Percentiles rank a stretch among this genome's conserved stretches.
Evolutionary conservation across 495 filamentous ascomycete genomes (phyloP).

Genomic region (Glarea lozoyensis): DNA sequence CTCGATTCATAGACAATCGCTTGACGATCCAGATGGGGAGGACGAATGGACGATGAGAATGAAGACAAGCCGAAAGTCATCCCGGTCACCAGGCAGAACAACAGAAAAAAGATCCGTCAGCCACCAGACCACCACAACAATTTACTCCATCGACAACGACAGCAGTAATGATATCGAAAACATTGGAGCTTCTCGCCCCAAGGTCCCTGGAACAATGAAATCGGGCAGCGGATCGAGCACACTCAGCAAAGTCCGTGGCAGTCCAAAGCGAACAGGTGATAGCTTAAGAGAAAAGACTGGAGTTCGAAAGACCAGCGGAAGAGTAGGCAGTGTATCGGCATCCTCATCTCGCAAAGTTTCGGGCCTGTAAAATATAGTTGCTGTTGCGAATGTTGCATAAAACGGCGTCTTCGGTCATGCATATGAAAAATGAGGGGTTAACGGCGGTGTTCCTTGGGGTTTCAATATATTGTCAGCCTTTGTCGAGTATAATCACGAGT

Average conservation of each 20-base stretch:
- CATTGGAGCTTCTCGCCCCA: constrained; percentile 43
- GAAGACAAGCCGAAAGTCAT: constrained; percentile 51
- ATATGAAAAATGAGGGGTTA: too few species aligned
- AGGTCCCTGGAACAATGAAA: constrained; percentile 52
- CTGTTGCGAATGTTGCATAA: too few species aligned
- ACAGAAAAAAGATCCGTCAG: constrained; percentile 48
- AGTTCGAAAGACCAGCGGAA: constrained; percentile 86
- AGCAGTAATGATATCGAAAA: constrained; percentile 47
- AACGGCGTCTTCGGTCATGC: too few species aligned
- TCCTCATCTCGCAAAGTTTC: constrained; percentile 20
- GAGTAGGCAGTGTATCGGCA: constrained; percentile 68
- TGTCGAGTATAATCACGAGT: too few species aligned
- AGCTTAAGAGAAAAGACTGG: constrained; percentile 48
- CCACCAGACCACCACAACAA: constrained; percentile 51
- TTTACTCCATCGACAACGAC: constrained; percentile 46
- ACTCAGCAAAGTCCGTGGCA: constrained; percentile 67
- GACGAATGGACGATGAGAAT: constrained; percentile 69
- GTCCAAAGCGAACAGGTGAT: constrained; percentile 41
- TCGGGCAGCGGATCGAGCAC: constrained; percentile 53
- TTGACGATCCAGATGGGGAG: constrained; percentile 59
- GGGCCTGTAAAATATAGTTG: constrained; percentile 11
- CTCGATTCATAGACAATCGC: constrained; percentile 39
- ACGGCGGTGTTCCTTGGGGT: too few species aligned
- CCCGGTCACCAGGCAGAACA: constrained; percentile 27
- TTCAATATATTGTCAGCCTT: too few species aligned